phyloP scores from a whole-genome alignment of 768 basidiomycete genomes.

The Suillus bovinus region DNA sequence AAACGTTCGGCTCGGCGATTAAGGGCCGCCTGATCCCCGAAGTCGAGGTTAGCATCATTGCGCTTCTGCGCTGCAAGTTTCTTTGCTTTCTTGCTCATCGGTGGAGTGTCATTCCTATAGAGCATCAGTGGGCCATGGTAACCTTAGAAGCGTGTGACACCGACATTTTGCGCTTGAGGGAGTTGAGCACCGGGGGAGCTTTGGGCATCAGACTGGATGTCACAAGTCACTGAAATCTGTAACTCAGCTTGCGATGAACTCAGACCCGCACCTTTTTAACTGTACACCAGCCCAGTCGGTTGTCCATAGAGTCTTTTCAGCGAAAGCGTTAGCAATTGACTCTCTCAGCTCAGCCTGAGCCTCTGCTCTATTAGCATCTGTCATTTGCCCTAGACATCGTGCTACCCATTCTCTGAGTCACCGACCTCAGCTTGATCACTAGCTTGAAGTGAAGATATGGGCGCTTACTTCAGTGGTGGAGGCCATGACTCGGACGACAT shows the following conservation, averaged over 20 bases:
- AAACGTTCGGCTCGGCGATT: constrained; percentile 86
- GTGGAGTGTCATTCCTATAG: constrained; percentile 38
- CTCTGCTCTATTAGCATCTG: constrained; percentile 80
- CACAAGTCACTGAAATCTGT: constrained; percentile 24
- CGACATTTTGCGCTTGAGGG: constrained; percentile 73
- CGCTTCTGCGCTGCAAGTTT: constrained; percentile 47
- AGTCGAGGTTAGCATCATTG: constrained; percentile 42
- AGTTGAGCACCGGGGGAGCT: constrained; percentile 49
- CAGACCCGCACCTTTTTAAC: constrained; percentile 66
- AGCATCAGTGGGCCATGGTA: constrained; percentile 14
- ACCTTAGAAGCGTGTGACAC: constrained; percentile 18
- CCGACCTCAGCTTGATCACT: constrained; percentile 17
- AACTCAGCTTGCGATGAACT: constrained; percentile 6
- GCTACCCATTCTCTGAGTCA: constrained; percentile 87
- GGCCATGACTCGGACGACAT: constrained; percentile 86
- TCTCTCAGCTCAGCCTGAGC: constrained; percentile 94
- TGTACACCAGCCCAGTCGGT: constrained; percentile 92
- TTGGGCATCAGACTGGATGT: constrained; percentile 57
- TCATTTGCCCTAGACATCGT: constrained; percentile 89
- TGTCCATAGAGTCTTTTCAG: constrained; percentile 82
- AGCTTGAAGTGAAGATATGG: constrained; percentile 4
- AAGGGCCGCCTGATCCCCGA: constrained; percentile 67
- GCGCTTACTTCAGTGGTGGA: constrained; percentile 68
- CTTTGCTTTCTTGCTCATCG: constrained; percentile 63
- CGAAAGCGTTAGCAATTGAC: constrained; percentile 94